Evolutionary conservation across 1,284 basidiomycete species (phyloP).

Genomic region (Xerocomus minutiporus): DNA sequence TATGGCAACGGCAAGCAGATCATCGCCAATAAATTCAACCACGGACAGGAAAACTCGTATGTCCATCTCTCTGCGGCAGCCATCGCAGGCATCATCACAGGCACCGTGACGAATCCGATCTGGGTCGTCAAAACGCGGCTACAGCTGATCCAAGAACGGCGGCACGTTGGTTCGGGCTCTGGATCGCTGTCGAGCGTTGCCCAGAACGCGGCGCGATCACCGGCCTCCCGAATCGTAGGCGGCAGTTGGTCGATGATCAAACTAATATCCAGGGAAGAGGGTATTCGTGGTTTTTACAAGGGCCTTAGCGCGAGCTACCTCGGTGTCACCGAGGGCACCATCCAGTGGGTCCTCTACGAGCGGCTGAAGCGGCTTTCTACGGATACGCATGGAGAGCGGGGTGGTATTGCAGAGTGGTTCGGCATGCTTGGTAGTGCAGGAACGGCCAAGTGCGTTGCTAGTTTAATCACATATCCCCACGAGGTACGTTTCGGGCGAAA

Average conservation of each 20-base stretch:
- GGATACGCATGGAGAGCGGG: conserved; percentile 46
- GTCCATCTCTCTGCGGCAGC: conserved; percentile 89
- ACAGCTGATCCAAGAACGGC: conserved; percentile 55
- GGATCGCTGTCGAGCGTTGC: not conserved
- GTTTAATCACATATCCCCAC: conserved; percentile 93
- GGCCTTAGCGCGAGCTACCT: conserved; percentile 93
- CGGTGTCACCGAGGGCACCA: conserved; percentile 94
- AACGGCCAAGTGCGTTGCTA: conserved; percentile 90
- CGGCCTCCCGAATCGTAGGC: conserved; percentile 36
- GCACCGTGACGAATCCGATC: conserved; percentile 93
- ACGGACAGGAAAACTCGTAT: conserved; percentile 77
- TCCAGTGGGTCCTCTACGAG: conserved; percentile 98
- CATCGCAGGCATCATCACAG: conserved; percentile 79
- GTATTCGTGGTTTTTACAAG: conserved; percentile 87
- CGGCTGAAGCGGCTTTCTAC: conserved; percentile 64
- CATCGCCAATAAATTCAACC: conserved; percentile 80
- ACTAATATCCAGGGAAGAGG: conserved; percentile 78
- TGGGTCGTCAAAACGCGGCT: conserved; percentile 98
- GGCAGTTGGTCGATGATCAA: conserved; percentile 63
- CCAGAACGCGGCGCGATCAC: conserved; percentile 1
- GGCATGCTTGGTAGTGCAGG: conserved; percentile 91
- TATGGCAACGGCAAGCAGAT: conserved; percentile 96
- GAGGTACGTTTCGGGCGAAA: conserved; percentile 54
- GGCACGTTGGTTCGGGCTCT: conserved; percentile 6
- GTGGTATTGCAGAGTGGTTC: conserved; percentile 60